A percentile compares a stretch with the other conserved stretches of the same genome.
phyloP scores from a whole-genome alignment of 352 stramenopile genomes.

The Pythium sp. region DNA sequence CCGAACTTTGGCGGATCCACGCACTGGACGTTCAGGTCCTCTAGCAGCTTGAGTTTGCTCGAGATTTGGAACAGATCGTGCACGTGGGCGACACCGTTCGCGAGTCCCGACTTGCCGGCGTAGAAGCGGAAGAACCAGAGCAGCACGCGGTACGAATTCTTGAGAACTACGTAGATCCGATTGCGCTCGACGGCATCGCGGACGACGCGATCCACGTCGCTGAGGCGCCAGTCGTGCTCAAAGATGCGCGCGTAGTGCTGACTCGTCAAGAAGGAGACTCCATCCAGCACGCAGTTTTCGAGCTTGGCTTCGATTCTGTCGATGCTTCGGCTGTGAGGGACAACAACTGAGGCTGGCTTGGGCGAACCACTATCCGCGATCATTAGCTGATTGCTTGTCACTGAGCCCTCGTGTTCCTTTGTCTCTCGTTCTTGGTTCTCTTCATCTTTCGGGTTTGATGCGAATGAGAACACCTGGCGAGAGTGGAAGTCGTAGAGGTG shows the following conservation, averaged over 20 bases:
- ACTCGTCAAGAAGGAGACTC: slow-evolving; percentile 24
- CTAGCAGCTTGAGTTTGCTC: slow-evolving; percentile 45
- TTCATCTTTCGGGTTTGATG: slow-evolving; percentile 13
- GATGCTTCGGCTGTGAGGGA: slow-evolving; percentile 5
- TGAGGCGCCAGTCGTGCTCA: slow-evolving; percentile 45
- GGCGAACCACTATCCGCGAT: not conserved
- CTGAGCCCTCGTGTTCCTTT: not conserved
- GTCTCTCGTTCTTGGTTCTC: not conserved
- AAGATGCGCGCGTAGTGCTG: slow-evolving; percentile 46
- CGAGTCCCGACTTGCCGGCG: slow-evolving; percentile 29
- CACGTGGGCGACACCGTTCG: slow-evolving; percentile 11
- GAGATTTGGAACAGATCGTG: slow-evolving; percentile 44
- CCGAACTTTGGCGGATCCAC: slow-evolving; percentile 47
- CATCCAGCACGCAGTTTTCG: slow-evolving; percentile 31
- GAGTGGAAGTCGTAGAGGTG: slow-evolving; percentile 68
- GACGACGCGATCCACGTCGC: slow-evolving; percentile 51
- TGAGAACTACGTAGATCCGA: slow-evolving; percentile 43
- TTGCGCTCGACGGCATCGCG: slow-evolving; percentile 65
- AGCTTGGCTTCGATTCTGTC: not conserved
- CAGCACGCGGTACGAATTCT: slow-evolving; percentile 51
- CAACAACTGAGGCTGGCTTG: not conserved
- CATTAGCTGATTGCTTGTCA: not conserved
- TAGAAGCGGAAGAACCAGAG: slow-evolving; percentile 67
- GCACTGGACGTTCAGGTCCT: slow-evolving; percentile 56
- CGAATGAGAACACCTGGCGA: slow-evolving; percentile 52